phyloP scores from a whole-genome alignment of 2,329 filamentous ascomycete genomes.

The Acrocalymma vagum region DNA sequence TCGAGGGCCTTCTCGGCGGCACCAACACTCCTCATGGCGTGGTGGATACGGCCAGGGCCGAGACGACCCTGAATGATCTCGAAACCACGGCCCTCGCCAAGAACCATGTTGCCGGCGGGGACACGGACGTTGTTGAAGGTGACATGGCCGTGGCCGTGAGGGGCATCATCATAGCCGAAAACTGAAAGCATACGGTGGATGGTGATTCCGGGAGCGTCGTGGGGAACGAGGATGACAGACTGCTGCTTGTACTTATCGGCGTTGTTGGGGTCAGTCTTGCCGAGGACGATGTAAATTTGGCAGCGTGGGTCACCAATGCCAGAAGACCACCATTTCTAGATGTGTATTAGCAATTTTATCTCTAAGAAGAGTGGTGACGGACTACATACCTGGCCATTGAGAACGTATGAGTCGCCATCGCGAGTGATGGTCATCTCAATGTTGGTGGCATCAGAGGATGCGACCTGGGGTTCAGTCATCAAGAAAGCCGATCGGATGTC shows the following conservation, averaged over 20 bases:
- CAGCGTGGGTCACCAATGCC: conserved; percentile 93
- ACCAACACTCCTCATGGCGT: conserved; percentile 95
- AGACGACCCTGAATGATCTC: conserved; percentile 98
- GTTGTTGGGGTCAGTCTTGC: conserved; percentile 83
- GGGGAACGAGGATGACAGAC: conserved; percentile 89
- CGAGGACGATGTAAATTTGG: conserved; percentile 95
- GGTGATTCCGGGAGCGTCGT: conserved; percentile 83
- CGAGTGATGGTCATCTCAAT: conserved; percentile 83
- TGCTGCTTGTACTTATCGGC: conserved; percentile 85
- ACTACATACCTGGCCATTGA: conserved; percentile 78
- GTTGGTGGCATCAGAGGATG: conserved; percentile 91
- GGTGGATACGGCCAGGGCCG: conserved; percentile 94
- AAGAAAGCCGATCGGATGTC: conserved; percentile 89
- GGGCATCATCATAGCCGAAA: conserved; percentile 97
- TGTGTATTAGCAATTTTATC: conserved; percentile 65
- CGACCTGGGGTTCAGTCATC: conserved; percentile 92
- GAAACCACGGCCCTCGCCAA: conserved; percentile 93
- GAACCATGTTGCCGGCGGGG: conserved; percentile 81
- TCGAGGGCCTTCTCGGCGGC: conserved; percentile 90
- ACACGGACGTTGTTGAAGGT: conserved; percentile 90
- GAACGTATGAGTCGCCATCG: conserved; percentile 87
- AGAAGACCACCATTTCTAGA: conserved; percentile 99
- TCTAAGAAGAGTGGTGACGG: not conserved
- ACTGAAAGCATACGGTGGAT: conserved; percentile 93
- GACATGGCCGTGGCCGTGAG: conserved; percentile 95